Base-by-base conservation (phyloP, 73 alveolate species). In the Paramecium bursaria region DNA sequence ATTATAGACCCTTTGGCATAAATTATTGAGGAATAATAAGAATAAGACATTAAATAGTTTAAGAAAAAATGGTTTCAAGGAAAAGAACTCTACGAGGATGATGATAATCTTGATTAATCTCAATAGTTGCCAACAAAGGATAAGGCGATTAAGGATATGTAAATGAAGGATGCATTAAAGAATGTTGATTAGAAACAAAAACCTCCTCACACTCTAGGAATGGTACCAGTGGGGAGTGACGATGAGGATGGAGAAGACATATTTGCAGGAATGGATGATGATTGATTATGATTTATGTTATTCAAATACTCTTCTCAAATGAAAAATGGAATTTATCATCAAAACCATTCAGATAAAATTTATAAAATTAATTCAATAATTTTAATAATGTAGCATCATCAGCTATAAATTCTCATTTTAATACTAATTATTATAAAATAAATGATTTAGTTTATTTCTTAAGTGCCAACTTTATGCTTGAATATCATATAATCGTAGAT, bases 61-160 rank as follows among this genome's bases (percentile, higher is more conserved):
- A 76, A 54, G 27, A 42, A 79, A 30, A 79, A 79, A 33, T 79
- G 75, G 85, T 49, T 79, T 33, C 74, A 79, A 42, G 74, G 82
- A 14, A 79, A 54, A 4, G 50, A 76, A 22, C 25, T 75, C 10
- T 75, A 75, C 50, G 74, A 19, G 19, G 75, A 75, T 1, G 48
- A 50, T 27, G 47, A 33, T 75, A 15, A 17, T 3, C 21, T 23
- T 48, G 9, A 48, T n/a, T 54, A 21, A 52, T 54, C 13, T 21
- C 15, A 53, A 30, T 53, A 35, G 25, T 54, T 39, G 19, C 61
- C 73, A 39, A 54, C 17, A 17, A 39, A 50, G 52, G 76, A 54
- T 54, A 54, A 23, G 73, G 76, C 75, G 42, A 31, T 79, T 54
- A 39, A 79, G 57, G 76, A 79, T 17, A 75, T 79, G 89, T 53